These are phyloP conservation scores for Aspergillus sergii DNA, from an alignment of 2,329 filamentous ascomycete species.

Conservation along the genomic window DNA sequence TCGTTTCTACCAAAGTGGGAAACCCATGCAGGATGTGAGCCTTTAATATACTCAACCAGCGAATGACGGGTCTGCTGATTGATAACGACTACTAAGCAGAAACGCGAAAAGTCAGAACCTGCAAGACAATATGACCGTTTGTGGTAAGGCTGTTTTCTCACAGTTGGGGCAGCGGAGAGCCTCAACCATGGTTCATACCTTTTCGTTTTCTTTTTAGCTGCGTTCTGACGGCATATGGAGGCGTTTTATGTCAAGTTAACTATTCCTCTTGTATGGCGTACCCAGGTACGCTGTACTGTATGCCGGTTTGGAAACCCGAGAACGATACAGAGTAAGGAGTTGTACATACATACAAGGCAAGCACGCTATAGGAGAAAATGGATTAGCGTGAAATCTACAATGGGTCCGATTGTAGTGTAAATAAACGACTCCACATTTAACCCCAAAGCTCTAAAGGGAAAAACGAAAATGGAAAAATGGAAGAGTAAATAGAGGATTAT, in stretches of 20 bases:
- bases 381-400: conserved; percentile 14
- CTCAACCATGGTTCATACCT: conserved; percentile 31
- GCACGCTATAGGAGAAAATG: conserved; percentile 2
- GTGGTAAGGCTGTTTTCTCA: conserved; percentile 22
- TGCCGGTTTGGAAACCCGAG: conserved; percentile 3
- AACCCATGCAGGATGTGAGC: conserved; percentile 1
- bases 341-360: conserved; percentile 7
- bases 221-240: conserved; percentile 8
- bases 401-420: conserved; percentile 26
- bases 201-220: conserved; percentile 10
- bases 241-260: conserved; percentile 1
- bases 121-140: conserved; percentile 28
- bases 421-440: conserved; percentile 27
- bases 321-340: conserved; percentile 15
- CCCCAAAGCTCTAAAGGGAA: conserved; percentile 15
- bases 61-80: conserved; percentile 12
- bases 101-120: conserved; percentile 21
- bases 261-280: not conserved
- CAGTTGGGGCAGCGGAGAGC: conserved; percentile 29
- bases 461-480: not conserved
- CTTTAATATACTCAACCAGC: conserved; percentile 5
- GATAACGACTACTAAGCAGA: conserved; percentile 15
- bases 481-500: conserved; percentile 3
- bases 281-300: not conserved
- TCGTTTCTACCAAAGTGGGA: conserved; percentile 2